These are phyloP conservation scores for Trapa incisa DNA, from an alignment of 345 rosid genomes.

Conservation along the genomic window DNA sequence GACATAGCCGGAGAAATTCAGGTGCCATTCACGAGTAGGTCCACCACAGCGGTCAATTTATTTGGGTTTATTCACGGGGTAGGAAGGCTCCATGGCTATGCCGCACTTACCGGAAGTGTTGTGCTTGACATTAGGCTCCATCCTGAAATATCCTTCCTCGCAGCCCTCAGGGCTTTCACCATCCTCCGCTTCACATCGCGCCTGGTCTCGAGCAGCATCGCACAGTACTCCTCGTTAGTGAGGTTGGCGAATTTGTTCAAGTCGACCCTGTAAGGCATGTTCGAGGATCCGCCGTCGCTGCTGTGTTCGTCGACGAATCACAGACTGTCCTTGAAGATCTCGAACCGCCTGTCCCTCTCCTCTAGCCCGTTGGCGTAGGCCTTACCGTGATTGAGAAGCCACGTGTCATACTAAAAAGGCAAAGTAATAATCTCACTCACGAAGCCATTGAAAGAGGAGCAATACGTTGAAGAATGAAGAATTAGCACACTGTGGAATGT, in stretches of 20 bases:
- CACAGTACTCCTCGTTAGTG: conserved; percentile 36
- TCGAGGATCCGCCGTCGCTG: conserved; percentile 3
- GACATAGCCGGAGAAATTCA: background rate
- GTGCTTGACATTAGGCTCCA: conserved; percentile 25
- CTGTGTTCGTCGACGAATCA: conserved; percentile 31
- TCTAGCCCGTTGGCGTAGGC: conserved; percentile 21
- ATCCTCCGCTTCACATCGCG: conserved; percentile 12
- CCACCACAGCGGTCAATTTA: background rate
- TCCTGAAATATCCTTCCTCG: conserved; percentile 41
- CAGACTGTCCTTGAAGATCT: conserved; percentile 36
- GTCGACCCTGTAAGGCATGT: conserved; percentile 21
- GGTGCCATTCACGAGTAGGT: background rate
- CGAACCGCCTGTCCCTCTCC: conserved; percentile 26
- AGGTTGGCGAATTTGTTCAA: conserved; percentile 36
- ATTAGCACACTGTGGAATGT: background rate
- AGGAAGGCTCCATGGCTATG: conserved; percentile 44
- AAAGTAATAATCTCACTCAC: conserved; percentile 24
- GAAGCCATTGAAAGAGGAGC: conserved; percentile 11
- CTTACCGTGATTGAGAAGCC: conserved; percentile 26
- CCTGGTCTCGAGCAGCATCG: conserved; percentile 23
- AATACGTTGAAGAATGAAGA: background rate
- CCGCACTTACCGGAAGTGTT: conserved; percentile 37
- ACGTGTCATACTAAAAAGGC: conserved; percentile 12
- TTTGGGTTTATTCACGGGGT: conserved; percentile 44
- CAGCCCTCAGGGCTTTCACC: conserved; percentile 18